Base-by-base conservation (phyloP, 1,284 basidiomycete species). In the Paramarasmius palmivorus region DNA sequence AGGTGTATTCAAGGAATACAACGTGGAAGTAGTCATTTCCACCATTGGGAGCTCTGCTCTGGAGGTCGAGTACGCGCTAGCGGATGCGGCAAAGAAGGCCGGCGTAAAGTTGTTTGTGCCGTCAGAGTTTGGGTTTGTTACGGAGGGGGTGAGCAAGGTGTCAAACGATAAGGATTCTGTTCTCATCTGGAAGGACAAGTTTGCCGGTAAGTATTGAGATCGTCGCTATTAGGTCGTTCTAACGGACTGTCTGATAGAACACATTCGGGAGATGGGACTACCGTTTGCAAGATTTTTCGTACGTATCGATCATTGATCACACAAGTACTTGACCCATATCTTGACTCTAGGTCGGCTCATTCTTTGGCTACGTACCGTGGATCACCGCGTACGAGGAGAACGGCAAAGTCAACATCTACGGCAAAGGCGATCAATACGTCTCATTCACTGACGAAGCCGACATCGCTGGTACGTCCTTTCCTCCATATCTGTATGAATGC, bases 51-150 rank as follows among this genome's bases (percentile, higher is more conserved):
- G 56, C 23, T 49, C 56, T 36, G 46, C 59, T n/a, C 52, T 60
- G 36, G 26, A 37, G 44, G 1, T 56, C 4, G 67, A 70, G 47
- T 55, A 48, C 10, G 14, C 41, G 2, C 41, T 69, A 25, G 65
- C 64, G 8, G 51, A 59, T 4, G 63, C 65, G 0, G 64, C 68
- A 3, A 65, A 62, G 48, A 52, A 48, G 19, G 66, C 65, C 1
- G 64, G 63, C 9, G 64, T 65, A 25, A 57, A 61, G 53, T 53
- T 68, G 2, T 70, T 69, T 47, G 63, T 63, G 2, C 68, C 65
- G 36, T 59, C 58, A 5, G 62, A 63, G 48, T 63, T 59, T 32
- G 62, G 61, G 15, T 45, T 59, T 29, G 57, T 61, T 9, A 61
- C 63, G 2, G 57, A 57, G 8, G 60, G 57, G 2, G 50, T 41